A percentile compares a stretch with the other conserved stretches of the same genome.
These are phyloP conservation scores for Lanmaoa pseudosensibilis DNA, from an alignment of 768 basidiomycete genomes.

Conservation along the genomic window DNA sequence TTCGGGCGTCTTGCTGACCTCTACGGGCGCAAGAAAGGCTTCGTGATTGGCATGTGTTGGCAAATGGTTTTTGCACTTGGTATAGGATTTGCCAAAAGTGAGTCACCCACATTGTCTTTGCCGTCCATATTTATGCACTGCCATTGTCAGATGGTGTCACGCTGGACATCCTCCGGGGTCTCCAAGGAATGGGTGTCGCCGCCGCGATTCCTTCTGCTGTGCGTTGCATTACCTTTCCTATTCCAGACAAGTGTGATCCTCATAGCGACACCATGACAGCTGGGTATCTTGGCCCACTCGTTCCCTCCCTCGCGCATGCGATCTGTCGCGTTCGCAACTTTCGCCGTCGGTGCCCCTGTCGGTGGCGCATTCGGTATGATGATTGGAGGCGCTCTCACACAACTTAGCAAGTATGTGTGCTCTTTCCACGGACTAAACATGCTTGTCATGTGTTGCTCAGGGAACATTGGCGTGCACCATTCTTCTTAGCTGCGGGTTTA, in stretches of 20 bases:
- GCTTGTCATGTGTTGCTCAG: constrained; percentile 11
- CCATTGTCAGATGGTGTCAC: constrained; percentile 49
- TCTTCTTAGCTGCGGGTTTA: constrained; percentile 62
- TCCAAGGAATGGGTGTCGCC: constrained; percentile 80
- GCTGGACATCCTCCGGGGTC: constrained; percentile 68
- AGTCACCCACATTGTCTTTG: background rate
- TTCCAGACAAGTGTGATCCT: background rate
- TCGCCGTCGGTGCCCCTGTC: constrained; percentile 81
- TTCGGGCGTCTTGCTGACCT: constrained; percentile 80
- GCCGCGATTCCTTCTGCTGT: constrained; percentile 75
- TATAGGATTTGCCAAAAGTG: constrained; percentile 61
- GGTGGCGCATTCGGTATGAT: constrained; percentile 72
- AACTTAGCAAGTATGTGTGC: constrained; percentile 42
- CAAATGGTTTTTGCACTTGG: constrained; percentile 60
- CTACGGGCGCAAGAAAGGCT: constrained; percentile 70
- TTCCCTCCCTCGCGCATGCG: constrained; percentile 71
- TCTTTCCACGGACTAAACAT: background rate
- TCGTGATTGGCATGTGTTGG: constrained; percentile 56
- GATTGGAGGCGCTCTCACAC: constrained; percentile 71
- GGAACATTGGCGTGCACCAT: constrained; percentile 64
- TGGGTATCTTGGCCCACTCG: constrained; percentile 79
- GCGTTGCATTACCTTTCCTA: constrained; percentile 22
- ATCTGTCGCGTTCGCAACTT: constrained; percentile 78
- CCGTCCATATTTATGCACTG: background rate
- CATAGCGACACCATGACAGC: constrained; percentile 33